Evolutionary conservation across 768 basidiomycete species (phyloP), one percentile per base, ranked within the genome.

Genomic region (Calvatia gigantea): DNA sequence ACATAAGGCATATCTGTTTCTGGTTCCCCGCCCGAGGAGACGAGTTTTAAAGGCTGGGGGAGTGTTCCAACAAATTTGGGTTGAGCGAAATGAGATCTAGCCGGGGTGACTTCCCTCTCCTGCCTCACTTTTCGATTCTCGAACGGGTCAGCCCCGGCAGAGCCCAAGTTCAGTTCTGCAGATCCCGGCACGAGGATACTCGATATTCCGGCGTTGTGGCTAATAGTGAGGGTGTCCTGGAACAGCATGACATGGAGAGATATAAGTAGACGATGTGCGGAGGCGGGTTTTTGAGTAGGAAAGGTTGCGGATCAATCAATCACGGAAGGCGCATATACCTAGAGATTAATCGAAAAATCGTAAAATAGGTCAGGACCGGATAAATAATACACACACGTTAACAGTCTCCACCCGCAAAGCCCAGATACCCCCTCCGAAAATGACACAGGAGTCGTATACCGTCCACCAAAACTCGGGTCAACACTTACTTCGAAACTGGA

Each of bases 81-180:
- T 91, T 86, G 43, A 92, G 80, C 0, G 91, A 78, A 61, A 99
- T 98, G 74, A 95, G 83, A 58, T 98, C 95, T 3, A 92, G 89
- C 75, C 89, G 89, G 58, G 98, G 58, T 86, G 64, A 98, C 93
- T 69, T 98, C 96, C 54, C 91, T 79, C 73, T 98, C 97, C 52
- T 90, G 78, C 56, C 94, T 72, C 19, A 88, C 78, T 59, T 83
- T 86, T 68, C 80, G 84, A 64, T 86, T 82, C 70, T 99, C 96
- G 73, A 89, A 98, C 2, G 95, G 94, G 81, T 99, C 95, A 0
- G 93, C 91, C 69, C 98, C 96, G 15, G 79, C 69, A 56, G 88
- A 90, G 65, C 98, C 96, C 67, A 94, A 96, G 76, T 97, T 94
- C 42, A 94, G 84, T 69, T 98, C 94, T 29, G 96, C 97, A 8